Evolutionary conservation across 768 basidiomycete genomes (phyloP), one percentile per base, ranked within the genome.

Genomic region (Kwoniella europaea): DNA sequence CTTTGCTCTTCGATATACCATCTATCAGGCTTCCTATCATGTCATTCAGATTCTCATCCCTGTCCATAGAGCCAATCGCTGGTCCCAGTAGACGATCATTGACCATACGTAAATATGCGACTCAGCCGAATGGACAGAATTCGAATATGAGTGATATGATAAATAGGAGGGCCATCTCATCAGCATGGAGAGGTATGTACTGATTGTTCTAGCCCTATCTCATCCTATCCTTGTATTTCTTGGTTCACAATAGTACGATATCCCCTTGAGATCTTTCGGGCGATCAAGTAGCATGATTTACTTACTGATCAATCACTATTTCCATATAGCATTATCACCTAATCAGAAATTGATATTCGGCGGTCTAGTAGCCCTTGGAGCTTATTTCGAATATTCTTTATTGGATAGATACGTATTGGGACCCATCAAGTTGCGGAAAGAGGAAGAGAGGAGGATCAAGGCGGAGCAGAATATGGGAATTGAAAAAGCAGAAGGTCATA

Each of bases 311-410:
- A 20, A 43, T 61, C 42, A 2, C 18, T 43, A 15, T 18, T 52
- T 15, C 24, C 24, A 18, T 55, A 54, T 44, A 70, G 68, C 44
- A 6, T 41, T 70, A 4, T 42, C 68, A 13, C 63, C 22, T 18
- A 63, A 50, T 29, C 68, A 70, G 41, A 54, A 56, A n/a, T 20
- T 70, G 10, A 46, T 53, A 3, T 70, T 70, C 24, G 68, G 68
- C 9, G 44, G 46, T 10, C 41, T 70, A 27, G 68, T 70, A 15
- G 22, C 29, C 3, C 4, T 70, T 1, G 68, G 63, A 41, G 68
- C 63, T 9, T 46, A 27, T 58, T 41, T 46, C 29, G 68, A 70
- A 54, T 70, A 70, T 60, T 63, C 24, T 18, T 58, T 70, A 20
- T 43, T 70, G 29, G 64, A 70, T 44, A 58, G 44, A 20, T 70